These are phyloP conservation scores for Fusarium incarnatum DNA, from an alignment of 2,329 filamentous ascomycete genomes.

Conservation along the genomic window DNA sequence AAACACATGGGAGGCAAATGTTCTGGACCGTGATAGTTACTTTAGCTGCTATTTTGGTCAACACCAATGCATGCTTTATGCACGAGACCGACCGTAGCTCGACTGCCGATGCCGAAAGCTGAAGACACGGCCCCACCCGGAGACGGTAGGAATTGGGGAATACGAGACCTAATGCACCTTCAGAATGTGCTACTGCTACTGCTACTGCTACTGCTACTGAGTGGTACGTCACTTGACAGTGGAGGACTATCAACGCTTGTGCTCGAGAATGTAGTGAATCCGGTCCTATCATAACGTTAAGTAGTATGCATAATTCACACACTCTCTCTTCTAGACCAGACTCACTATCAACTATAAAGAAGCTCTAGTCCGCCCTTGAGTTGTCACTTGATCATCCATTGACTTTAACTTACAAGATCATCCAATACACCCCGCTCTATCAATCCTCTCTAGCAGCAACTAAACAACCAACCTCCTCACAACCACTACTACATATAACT, in stretches of 20 bases:
- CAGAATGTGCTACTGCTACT: constrained; percentile 3
- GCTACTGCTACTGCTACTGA: constrained; percentile 6
- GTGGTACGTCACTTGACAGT: constrained; percentile 44
- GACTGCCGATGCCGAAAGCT: constrained; percentile 22
- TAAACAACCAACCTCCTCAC: constrained; percentile 28
- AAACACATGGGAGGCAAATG: constrained; percentile 1
- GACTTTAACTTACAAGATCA: constrained; percentile 36
- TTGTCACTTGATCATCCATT: background rate
- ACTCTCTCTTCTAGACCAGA: background rate
- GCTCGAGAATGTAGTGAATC: constrained; percentile 38
- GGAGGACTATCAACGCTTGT: constrained; percentile 13
- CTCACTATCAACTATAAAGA: constrained; percentile 31
- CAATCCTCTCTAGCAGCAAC: background rate
- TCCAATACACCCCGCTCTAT: constrained; percentile 24
- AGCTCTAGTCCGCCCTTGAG: constrained; percentile 12
- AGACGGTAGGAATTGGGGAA: constrained; percentile 30
- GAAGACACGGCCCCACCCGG: constrained; percentile 16
- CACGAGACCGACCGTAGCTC: constrained; percentile 5
- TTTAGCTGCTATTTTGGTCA: constrained; percentile 25
- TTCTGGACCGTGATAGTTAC: constrained; percentile 6
- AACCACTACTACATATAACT: background rate
- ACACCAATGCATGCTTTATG: constrained; percentile 12
- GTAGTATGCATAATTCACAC: constrained; percentile 1
- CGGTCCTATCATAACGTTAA: constrained; percentile 13
- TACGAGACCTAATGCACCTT: constrained; percentile 37